Evolutionary conservation across 2,329 filamentous ascomycete genomes (phyloP).

Genomic region (Tricladium varicosporioides): DNA sequence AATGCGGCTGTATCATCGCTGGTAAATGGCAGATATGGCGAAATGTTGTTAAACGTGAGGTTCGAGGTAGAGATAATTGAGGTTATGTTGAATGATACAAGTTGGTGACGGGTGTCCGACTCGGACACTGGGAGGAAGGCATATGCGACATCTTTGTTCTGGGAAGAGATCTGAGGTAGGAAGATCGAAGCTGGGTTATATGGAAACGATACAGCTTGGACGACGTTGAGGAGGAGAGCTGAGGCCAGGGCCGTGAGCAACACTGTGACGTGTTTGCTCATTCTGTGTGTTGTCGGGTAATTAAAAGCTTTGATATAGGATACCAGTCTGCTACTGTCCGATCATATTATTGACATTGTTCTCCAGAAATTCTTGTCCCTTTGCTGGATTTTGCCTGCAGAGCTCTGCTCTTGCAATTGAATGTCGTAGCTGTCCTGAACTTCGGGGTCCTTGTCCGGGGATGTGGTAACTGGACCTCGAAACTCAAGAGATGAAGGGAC

Average conservation of each 20-base stretch:
- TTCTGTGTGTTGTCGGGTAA: constrained; percentile 21
- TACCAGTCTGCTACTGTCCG: constrained; percentile 11
- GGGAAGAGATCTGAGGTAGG: constrained; percentile 47
- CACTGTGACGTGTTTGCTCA: constrained; percentile 20
- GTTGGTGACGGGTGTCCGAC: constrained; percentile 36
- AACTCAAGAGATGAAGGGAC: constrained; percentile 9
- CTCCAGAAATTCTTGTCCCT: neutral
- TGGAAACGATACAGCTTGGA: constrained; percentile 52
- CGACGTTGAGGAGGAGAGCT: constrained; percentile 5
- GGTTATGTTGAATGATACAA: constrained; percentile 67
- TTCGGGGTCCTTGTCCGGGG: neutral
- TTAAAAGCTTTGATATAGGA: constrained; percentile 16
- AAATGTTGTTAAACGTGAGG: constrained; percentile 47
- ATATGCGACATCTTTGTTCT: constrained; percentile 59
- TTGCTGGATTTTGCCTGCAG: neutral
- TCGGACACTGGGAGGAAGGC: constrained; percentile 55
- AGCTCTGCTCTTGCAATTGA: constrained; percentile 19
- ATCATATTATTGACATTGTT: constrained; percentile 20
- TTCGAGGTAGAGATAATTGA: constrained; percentile 49
- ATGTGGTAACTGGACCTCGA: neutral
- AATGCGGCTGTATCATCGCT: constrained; percentile 55
- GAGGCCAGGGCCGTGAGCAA: constrained; percentile 21
- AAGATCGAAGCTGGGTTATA: constrained; percentile 78
- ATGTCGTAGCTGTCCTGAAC: constrained; percentile 3
- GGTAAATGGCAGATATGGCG: constrained; percentile 63